Evolutionary conservation across 441 rosid genomes (phyloP).

Genomic region (Pelargonium citronellum): DNA sequence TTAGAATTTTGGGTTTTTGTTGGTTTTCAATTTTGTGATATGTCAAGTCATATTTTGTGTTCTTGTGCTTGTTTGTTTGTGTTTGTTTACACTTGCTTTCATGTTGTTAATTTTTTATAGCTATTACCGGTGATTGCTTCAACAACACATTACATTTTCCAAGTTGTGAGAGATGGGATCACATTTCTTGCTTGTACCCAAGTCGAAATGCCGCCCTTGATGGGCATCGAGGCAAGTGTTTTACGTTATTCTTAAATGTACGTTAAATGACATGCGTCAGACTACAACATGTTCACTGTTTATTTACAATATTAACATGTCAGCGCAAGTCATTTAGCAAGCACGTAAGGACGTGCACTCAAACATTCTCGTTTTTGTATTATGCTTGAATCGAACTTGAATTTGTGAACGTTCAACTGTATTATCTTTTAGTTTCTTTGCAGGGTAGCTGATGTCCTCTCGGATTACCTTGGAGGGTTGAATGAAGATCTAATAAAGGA

Average conservation of each 20-base stretch:
- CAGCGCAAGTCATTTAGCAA: no score
- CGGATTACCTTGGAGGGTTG: constrained; percentile 87
- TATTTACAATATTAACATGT: no score
- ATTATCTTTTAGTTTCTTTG: constrained; percentile 62
- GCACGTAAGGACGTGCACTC: no score
- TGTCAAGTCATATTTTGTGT: background rate
- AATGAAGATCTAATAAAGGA: constrained; percentile 90
- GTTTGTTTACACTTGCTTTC: background rate
- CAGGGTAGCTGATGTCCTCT: constrained; percentile 80
- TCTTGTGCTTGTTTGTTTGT: no score
- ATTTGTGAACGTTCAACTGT: constrained; percentile 21
- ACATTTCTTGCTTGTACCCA: constrained; percentile 91
- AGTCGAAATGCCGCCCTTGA: constrained; percentile 94
- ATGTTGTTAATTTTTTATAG: constrained; percentile 29
- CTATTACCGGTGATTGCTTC: constrained; percentile 82
- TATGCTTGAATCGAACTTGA: background rate
- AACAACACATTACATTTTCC: constrained; percentile 90
- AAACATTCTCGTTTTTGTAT: background rate
- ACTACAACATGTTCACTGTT: no score
- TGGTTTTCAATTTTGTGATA: constrained; percentile 10
- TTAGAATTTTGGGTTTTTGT: constrained; percentile 17
- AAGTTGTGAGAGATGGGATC: constrained; percentile 75
- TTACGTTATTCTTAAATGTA: background rate
- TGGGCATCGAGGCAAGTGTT: constrained; percentile 78
- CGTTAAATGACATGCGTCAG: no score